Evolutionary conservation across 495 filamentous ascomycete genomes (phyloP), one percentile per base, ranked within the genome.

Genomic region (Mytilinidion resinicola): DNA sequence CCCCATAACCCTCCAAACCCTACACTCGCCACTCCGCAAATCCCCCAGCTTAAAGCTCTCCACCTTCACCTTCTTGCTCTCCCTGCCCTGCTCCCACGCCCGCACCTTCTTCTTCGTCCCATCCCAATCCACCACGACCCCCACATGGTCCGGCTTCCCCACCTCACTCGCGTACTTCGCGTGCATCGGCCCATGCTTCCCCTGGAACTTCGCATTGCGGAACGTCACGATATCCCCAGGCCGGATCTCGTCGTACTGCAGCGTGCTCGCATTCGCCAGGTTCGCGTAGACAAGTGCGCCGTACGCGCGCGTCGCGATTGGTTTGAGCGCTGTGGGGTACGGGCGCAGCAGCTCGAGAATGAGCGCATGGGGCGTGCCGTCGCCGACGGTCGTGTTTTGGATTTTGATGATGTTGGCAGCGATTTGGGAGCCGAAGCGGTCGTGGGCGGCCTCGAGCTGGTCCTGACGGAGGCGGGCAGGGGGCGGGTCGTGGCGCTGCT

Each of bases 51-150:
- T 91, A 70, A 88, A 97, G 70, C 89, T 91, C 77, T 97, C 92
- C 55, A 88, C 74, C 76, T 91, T 95, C 38, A 95, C 88, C 76
- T 96, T 97, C 75, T 86, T 93, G 69, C 85, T 92, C 73, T 97
- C 93, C 34, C 93, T 77, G 0, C 92, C 93, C 68, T 98, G 93
- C 68, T 98, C 93, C 88, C 89, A 97, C 0, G 85, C 91, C 39
- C 91, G 76, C 37, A 98, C 86, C 80, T 96, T 96, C 82, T 96
- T 96, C 79, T 96, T 96, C 25, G 90, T 96, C 34, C 93, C 93
- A 70, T 98, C 93, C 93, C 93, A 98, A 69, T 98, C 93, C 10
- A 90, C 81, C n/a, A 97, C 91, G n/a, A 98, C 77, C 3, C 81
- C 95, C 1, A 97, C 93, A 71, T 98, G 93, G 64, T 96, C 92